Conservation (phyloP, 148 eudicot genomes). For the Rhododendron kiyosumense region DNA sequence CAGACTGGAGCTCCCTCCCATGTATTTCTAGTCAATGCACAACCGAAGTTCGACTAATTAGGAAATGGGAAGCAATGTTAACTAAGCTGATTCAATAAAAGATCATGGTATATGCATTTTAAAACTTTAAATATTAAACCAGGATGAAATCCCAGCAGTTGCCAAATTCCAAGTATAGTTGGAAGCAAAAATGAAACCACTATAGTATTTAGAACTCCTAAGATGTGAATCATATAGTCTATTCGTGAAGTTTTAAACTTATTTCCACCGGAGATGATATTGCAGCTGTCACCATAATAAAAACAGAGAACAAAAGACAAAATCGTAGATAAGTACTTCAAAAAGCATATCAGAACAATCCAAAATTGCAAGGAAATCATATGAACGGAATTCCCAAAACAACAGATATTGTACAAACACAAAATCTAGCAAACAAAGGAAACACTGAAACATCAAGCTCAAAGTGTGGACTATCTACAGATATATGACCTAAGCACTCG, state of each 20-base stretch:
- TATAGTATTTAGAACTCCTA: neutral
- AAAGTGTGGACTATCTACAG: neutral
- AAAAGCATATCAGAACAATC: neutral
- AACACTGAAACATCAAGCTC: neutral
- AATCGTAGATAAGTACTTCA: too few relatives aligned
- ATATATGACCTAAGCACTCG: conserved; percentile 1
- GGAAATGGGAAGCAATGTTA: neutral
- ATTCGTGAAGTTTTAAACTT: neutral
- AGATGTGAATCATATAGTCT: neutral
- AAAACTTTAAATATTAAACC: neutral
- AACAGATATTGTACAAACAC: neutral
- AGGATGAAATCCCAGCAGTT: neutral
- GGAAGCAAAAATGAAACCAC: neutral
- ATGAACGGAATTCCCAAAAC: neutral
- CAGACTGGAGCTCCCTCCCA: neutral
- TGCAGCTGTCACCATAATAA: neutral
- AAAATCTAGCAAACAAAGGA: neutral
- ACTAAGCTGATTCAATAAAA: neutral
- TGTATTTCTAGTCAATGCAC: neutral
- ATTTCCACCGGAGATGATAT: neutral
- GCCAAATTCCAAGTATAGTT: neutral
- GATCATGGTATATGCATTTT: neutral
- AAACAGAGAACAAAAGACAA: neutral
- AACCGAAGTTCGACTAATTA: neutral
- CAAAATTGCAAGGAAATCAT: neutral